phyloP scores from a whole-genome alignment of 352 stramenopile genomes.

The Phytopythium montanum region DNA sequence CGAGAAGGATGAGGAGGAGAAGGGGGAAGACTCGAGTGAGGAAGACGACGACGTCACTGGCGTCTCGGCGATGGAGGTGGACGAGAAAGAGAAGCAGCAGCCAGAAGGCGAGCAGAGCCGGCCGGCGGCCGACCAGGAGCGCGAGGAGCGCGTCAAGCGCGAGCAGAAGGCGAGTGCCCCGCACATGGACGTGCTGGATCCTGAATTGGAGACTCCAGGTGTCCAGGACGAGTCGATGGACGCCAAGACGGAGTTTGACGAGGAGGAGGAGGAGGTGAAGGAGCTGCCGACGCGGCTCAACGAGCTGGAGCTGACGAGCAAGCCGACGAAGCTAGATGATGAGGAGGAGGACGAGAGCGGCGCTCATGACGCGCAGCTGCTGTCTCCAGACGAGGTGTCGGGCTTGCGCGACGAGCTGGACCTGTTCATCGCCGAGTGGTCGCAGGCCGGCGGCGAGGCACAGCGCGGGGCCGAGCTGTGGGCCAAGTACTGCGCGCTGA shows the following conservation, averaged over 20 bases:
- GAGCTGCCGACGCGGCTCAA: constrained; percentile 25
- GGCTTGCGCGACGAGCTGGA: constrained; percentile 77
- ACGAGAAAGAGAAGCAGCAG: constrained; percentile 43
- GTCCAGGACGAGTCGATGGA: constrained; percentile 18
- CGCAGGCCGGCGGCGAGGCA: constrained; percentile 27
- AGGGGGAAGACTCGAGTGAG: constrained; percentile 39
- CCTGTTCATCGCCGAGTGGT: constrained; percentile 68
- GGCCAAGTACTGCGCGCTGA: constrained; percentile 92
- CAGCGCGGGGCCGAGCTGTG: constrained; percentile 80
- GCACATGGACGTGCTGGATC: not conserved
- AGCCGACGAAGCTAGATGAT: constrained; percentile 15
- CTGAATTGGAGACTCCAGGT: constrained; percentile 1
- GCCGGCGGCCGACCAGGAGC: constrained; percentile 22
- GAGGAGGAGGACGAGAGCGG: constrained; percentile 35
- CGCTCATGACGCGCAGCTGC: constrained; percentile 24
- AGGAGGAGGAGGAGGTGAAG: constrained; percentile 29
- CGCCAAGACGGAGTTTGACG: constrained; percentile 27
- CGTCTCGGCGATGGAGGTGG: constrained; percentile 57
- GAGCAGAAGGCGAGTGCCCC: constrained; percentile 1
- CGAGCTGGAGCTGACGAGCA: constrained; percentile 34
- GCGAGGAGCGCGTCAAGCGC: constrained; percentile 2
- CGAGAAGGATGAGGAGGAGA: constrained; percentile 58
- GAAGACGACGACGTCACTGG: constrained; percentile 30
- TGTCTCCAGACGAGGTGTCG: constrained; percentile 67
- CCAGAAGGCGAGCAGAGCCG: constrained; percentile 23